Conservation (phyloP, 2,329 filamentous ascomycete genomes). For the Stemphylium beticola region DNA sequence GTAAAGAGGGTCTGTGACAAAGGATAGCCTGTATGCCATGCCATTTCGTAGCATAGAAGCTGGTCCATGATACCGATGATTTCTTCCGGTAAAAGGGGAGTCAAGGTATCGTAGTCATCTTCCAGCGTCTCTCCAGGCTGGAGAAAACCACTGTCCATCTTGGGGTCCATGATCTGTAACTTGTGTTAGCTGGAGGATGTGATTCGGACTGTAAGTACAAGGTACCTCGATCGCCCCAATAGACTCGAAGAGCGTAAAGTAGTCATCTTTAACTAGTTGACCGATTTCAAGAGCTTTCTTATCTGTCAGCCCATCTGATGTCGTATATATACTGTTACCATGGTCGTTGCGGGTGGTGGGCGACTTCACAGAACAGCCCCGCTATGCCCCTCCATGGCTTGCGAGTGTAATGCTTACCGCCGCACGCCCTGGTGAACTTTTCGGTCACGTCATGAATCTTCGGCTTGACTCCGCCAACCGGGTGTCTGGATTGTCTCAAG, state of each 20-base stretch:
- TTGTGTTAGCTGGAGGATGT: neutral
- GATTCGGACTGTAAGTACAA: neutral
- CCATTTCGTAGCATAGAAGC: conserved; percentile 90
- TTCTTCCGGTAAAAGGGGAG: conserved; percentile 74
- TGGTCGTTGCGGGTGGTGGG: neutral
- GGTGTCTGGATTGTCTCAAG: conserved; percentile 37
- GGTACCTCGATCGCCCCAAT: conserved; percentile 79
- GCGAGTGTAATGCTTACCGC: conserved; percentile 48
- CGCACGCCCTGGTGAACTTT: conserved; percentile 60
- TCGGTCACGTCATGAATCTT: conserved; percentile 62
- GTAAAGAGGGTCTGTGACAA: conserved; percentile 94
- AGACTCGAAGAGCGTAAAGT: conserved; percentile 92
- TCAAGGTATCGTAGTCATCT: conserved; percentile 77
- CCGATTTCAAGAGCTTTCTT: conserved; percentile 73
- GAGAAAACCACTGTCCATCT: conserved; percentile 95
- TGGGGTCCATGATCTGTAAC: conserved; percentile 91
- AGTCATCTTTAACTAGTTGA: conserved; percentile 89
- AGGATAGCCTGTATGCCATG: conserved; percentile 96
- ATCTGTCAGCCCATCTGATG: conserved; percentile 18
- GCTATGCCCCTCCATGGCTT: conserved; percentile 19
- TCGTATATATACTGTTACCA: conserved; percentile 2
- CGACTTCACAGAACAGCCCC: conserved; percentile 16
- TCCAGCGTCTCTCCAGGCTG: conserved; percentile 80
- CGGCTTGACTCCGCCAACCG: conserved; percentile 35
- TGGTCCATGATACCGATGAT: conserved; percentile 94